These are phyloP conservation scores for Cutaneotrichosporon daszewskae DNA, from an alignment of 1,284 basidiomycete species.

Conservation along the genomic window DNA sequence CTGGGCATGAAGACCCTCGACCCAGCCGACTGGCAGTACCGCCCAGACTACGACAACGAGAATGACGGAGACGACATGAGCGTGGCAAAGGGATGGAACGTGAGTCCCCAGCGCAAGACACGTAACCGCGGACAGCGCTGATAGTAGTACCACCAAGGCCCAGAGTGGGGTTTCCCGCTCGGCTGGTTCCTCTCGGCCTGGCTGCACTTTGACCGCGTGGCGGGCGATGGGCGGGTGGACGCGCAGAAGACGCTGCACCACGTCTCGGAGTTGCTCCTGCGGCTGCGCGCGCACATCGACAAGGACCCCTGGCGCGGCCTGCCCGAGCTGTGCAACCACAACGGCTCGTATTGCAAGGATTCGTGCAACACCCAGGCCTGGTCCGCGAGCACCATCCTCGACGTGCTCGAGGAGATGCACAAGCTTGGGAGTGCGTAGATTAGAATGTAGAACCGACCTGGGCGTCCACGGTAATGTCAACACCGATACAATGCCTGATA, in stretches of 20 bases:
- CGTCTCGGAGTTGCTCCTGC: constrained; percentile 65
- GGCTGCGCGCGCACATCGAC: constrained; percentile 65
- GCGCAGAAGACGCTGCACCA: constrained; percentile 64
- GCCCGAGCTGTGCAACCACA: constrained; percentile 80
- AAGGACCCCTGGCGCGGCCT: constrained; percentile 82
- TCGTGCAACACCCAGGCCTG: constrained; percentile 89
- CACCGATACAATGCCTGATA: too few relatives aligned
- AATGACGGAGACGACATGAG: constrained; percentile 76
- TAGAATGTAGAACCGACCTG: neutral
- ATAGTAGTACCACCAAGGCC: constrained; percentile 50
- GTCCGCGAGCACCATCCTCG: constrained; percentile 80
- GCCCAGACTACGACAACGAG: constrained; percentile 82
- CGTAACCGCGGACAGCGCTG: too few relatives aligned
- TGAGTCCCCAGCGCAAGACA: neutral
- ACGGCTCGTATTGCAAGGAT: constrained; percentile 73
- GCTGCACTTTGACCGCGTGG: constrained; percentile 68
- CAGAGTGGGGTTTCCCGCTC: constrained; percentile 87
- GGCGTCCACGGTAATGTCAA: too few relatives aligned
- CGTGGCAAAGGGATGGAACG: constrained; percentile 82
- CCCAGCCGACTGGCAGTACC: constrained; percentile 74
- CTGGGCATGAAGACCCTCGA: constrained; percentile 94
- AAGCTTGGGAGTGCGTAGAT: constrained; percentile 18
- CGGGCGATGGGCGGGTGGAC: constrained; percentile 48
- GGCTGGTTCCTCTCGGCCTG: constrained; percentile 94
- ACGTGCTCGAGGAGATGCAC: constrained; percentile 73